Evolutionary conservation across 208 protist species (phyloP).

Genomic region (Trypanosoma mega): DNA sequence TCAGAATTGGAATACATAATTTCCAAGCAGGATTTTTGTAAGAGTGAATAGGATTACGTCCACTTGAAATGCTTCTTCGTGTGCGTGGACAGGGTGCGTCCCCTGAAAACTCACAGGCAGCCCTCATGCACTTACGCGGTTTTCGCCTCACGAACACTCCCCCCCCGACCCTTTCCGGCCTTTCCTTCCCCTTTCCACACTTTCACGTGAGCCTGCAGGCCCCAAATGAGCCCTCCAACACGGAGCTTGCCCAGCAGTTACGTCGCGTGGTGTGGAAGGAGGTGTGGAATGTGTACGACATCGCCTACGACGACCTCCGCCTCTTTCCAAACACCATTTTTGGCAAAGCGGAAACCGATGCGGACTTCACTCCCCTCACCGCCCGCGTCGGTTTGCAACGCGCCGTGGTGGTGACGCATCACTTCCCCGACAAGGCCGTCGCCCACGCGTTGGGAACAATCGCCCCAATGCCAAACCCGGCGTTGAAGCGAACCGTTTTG

Average conservation of each 20-base stretch:
- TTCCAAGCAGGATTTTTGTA: neutral
- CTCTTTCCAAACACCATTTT: slow-evolving; percentile 36
- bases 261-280: slow-evolving; percentile 68
- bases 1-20: neutral
- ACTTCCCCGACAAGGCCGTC: slow-evolving; percentile 28
- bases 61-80: slow-evolving; percentile 62
- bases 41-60: neutral
- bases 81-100: slow-evolving; percentile 75
- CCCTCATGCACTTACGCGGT: slow-evolving; percentile 69
- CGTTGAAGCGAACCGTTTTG: slow-evolving; percentile 16
- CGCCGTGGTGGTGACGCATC: slow-evolving; percentile 61
- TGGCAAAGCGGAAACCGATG: too few relatives aligned
- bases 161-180: slow-evolving; percentile 24
- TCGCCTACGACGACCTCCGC: slow-evolving; percentile 75
- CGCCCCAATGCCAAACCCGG: neutral
- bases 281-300: slow-evolving; percentile 87
- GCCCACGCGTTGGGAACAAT: neutral
- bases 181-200: slow-evolving; percentile 35
- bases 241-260: slow-evolving; percentile 1
- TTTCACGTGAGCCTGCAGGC: slow-evolving; percentile 63
- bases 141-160: slow-evolving; percentile 61
- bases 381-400: slow-evolving; percentile 24
- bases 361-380: slow-evolving; percentile 35
- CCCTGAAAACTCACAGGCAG: slow-evolving; percentile 85
- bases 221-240: slow-evolving; percentile 5